Conservation (phyloP, 129 eudicot species). For the Daucus carota region DNA sequence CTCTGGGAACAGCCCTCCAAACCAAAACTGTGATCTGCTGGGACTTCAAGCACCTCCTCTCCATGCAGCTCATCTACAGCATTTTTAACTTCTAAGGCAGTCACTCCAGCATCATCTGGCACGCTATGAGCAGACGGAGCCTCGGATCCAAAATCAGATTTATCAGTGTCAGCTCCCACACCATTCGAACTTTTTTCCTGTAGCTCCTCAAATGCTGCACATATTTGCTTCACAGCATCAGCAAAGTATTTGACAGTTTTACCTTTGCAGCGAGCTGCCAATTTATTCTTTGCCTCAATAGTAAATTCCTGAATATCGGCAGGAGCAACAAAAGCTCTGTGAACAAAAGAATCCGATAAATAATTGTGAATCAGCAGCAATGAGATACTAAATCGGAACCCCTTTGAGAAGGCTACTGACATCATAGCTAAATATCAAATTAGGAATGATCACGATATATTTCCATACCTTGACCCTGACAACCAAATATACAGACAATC, state of each 20-base stretch:
- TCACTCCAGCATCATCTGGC: constrained; percentile 27
- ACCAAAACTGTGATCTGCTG: constrained; percentile 28
- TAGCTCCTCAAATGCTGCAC: constrained; percentile 61
- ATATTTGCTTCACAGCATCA: constrained; percentile 79
- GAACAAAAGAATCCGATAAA: constrained; percentile 7
- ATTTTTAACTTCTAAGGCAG: constrained; percentile 16
- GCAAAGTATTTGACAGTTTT: constrained; percentile 69
- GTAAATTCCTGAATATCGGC: constrained; percentile 65
- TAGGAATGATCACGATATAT: not conserved
- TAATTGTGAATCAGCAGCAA: not conserved
- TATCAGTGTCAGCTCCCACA: constrained; percentile 31
- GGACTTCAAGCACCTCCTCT: constrained; percentile 25
- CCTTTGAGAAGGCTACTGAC: not conserved
- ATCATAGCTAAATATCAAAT: not conserved
- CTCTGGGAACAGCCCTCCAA: constrained; percentile 44
- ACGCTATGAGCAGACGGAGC: constrained; percentile 30
- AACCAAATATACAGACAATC: not conserved
- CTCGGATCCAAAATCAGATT: constrained; percentile 34
- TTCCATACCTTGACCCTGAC: not conserved
- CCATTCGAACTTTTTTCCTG: constrained; percentile 42
- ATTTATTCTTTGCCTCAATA: constrained; percentile 59
- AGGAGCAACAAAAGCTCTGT: constrained; percentile 85
- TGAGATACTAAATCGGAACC: not conserved
- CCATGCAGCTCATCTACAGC: constrained; percentile 25
- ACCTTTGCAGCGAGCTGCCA: constrained; percentile 53